Evolutionary conservation across 371 early-diverging fungal genomes (phyloP).

Genomic region (Apophysomyces sp.): DNA sequence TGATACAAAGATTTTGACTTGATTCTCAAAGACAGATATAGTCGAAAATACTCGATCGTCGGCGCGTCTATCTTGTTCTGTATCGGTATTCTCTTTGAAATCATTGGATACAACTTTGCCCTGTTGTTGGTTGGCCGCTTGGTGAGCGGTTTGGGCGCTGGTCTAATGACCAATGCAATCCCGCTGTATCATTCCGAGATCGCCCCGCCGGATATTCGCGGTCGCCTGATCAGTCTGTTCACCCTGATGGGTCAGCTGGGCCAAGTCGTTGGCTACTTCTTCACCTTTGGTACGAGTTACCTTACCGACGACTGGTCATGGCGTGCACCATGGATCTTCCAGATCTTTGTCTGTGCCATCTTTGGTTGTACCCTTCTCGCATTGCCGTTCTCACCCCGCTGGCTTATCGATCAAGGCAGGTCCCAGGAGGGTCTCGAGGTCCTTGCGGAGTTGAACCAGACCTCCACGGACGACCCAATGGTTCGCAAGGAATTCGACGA

Average conservation of each 20-base stretch:
- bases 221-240: constrained; percentile 44
- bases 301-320: constrained; percentile 37
- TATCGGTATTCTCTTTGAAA: constrained; percentile 45
- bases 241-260: constrained; percentile 38
- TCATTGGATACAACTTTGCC: constrained; percentile 43
- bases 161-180: constrained; percentile 41
- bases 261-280: constrained; percentile 46
- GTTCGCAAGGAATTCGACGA: constrained; percentile 33
- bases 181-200: constrained; percentile 52
- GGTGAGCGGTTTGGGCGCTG: constrained; percentile 44
- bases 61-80: constrained; percentile 35
- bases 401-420: constrained; percentile 52
- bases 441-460: constrained; percentile 43
- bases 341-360: constrained; percentile 20
- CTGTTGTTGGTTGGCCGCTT: constrained; percentile 39
- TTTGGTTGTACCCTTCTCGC: constrained; percentile 12
- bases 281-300: constrained; percentile 47
- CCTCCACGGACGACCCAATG: constrained; percentile 33
- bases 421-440: constrained; percentile 47
- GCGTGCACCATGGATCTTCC: constrained; percentile 42
- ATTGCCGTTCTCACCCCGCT: constrained; percentile 58
- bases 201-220: constrained; percentile 73
- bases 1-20: not conserved
- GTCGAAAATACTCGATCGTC: constrained; percentile 42
- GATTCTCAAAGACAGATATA: constrained; percentile 28